Evolutionary conservation across 2,329 filamentous ascomycete genomes (phyloP).

Genomic region (Trichoderma afroharzianum): DNA sequence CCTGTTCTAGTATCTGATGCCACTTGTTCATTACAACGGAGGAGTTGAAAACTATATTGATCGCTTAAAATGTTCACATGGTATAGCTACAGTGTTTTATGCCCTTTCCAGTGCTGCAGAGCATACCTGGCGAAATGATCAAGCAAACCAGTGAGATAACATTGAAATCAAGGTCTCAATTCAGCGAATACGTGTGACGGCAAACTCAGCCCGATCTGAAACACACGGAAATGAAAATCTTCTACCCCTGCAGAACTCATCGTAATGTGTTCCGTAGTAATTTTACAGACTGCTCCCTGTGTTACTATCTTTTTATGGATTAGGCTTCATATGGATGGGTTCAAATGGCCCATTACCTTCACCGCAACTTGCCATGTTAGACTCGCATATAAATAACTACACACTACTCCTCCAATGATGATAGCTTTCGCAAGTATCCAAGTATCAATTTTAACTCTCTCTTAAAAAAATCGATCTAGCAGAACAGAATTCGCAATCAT

Average conservation of each 20-base stretch:
- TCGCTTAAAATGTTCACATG: background rate
- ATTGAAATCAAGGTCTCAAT: background rate
- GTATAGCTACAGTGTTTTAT: background rate
- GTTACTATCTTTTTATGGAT: background rate
- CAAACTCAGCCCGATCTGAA: background rate
- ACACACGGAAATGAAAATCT: background rate
- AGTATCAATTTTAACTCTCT: background rate
- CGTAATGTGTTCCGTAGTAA: background rate
- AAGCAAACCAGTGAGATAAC: background rate
- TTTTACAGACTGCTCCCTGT: background rate
- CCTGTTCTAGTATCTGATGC: background rate
- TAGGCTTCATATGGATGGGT: background rate
- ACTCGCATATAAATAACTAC: background rate
- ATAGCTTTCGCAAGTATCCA: background rate
- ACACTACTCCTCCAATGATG: background rate
- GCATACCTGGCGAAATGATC: background rate
- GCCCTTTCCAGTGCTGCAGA: background rate
- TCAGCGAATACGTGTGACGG: background rate
- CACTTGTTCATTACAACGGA: background rate
- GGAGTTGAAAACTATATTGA: background rate
- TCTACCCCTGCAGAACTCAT: background rate
- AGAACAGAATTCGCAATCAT: background rate
- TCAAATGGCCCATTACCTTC: background rate
- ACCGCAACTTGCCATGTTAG: background rate
- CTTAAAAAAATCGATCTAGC: background rate